Percentiles rank a stretch among this genome's conserved stretches.
phyloP scores from a whole-genome alignment of 352 stramenopile genomes.

The Phytophthora cryptogea region DNA sequence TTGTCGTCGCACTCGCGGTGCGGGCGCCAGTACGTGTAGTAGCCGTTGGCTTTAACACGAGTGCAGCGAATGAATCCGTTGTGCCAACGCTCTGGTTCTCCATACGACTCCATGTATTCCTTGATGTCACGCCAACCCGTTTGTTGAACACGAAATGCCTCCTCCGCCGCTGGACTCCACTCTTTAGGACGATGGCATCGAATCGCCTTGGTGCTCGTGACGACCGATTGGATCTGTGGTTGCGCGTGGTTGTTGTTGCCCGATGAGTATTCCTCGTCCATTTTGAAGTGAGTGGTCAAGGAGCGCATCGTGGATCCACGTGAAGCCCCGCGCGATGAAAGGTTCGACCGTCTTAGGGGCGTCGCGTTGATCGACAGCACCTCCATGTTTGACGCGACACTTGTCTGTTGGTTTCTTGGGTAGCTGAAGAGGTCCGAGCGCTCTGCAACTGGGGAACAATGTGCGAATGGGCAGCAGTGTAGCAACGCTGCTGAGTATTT shows the following conservation, averaged over 20 bases:
- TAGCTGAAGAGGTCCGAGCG: neutral
- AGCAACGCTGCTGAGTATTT: constrained; percentile 12
- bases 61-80: constrained; percentile 83
- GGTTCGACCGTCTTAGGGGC: constrained; percentile 32
- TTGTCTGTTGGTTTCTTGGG: constrained; percentile 5
- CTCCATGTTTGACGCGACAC: constrained; percentile 20
- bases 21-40: constrained; percentile 82
- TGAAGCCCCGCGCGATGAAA: constrained; percentile 44
- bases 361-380: constrained; percentile 44
- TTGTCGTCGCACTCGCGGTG: constrained; percentile 84
- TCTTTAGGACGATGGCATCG: constrained; percentile 71
- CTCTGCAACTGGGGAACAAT: neutral
- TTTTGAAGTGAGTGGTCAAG: constrained; percentile 50
- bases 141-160: constrained; percentile 79
- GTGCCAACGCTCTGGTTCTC: constrained; percentile 70
- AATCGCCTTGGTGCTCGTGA: constrained; percentile 58
- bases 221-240: constrained; percentile 36
- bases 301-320: constrained; percentile 26
- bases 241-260: constrained; percentile 28
- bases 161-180: constrained; percentile 69
- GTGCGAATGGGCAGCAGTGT: neutral
- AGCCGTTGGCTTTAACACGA: constrained; percentile 80
- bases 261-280: constrained; percentile 51
- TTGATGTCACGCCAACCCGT: constrained; percentile 77
- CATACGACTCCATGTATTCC: constrained; percentile 82